A percentile compares a stretch with the other conserved stretches of the same genome.
Evolutionary conservation across 306 rosid genomes (phyloP).

Genomic region (Abrus precatorius): DNA sequence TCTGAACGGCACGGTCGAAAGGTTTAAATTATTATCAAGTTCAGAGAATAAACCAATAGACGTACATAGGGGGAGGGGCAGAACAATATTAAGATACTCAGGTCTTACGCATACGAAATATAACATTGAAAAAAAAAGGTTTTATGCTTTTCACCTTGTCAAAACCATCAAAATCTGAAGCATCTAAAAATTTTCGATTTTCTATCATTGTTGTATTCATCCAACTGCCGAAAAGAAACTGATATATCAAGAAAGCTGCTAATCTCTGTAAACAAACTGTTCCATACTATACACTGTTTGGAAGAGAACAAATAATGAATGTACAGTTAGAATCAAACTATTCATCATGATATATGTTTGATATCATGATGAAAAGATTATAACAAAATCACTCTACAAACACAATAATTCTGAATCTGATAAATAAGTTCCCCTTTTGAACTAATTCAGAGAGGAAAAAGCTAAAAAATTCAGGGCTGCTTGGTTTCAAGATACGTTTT

Average conservation of each 20-base stretch:
- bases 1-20: slow-evolving; percentile 61
- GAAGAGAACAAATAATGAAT: slow-evolving; percentile 21
- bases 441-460: slow-evolving; percentile 36
- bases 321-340: slow-evolving; percentile 8
- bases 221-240: slow-evolving; percentile 71
- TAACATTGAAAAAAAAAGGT: slow-evolving; percentile 9
- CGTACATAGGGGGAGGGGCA: neutral
- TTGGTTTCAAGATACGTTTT: too few relatives aligned
- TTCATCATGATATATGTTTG: slow-evolving; percentile 21
- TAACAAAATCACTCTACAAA: neutral
- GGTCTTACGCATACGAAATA: slow-evolving; percentile 1
- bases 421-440: slow-evolving; percentile 29
- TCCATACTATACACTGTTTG: slow-evolving; percentile 4
- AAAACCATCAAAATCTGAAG: slow-evolving; percentile 86
- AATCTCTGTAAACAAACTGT: slow-evolving; percentile 35
- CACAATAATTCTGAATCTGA: slow-evolving; percentile 15
- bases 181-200: slow-evolving; percentile 64
- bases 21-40: slow-evolving; percentile 36
- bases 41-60: slow-evolving; percentile 21
- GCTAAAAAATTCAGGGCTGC: neutral
- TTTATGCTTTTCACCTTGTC: slow-evolving; percentile 69
- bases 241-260: slow-evolving; percentile 27
- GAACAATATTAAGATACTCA: neutral
- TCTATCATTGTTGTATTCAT: slow-evolving; percentile 82
- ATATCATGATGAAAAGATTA: neutral